Base-by-base conservation (phyloP, 1,284 basidiomycete species). In the Mycosarcoma mackinlayi region DNA sequence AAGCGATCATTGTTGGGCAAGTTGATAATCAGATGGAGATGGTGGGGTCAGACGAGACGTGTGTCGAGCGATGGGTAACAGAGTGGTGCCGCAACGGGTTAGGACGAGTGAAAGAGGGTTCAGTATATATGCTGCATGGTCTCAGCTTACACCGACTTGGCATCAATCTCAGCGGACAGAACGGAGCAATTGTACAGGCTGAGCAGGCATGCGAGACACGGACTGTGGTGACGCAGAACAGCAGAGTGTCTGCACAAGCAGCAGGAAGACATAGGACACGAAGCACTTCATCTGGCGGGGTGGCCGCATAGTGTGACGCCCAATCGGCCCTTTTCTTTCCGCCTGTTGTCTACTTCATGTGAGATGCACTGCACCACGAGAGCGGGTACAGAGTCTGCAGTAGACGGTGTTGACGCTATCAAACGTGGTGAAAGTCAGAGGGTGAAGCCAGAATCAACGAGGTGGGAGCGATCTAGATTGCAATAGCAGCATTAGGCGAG, bases 1-100 rank as follows among this genome's bases (percentile, higher is more conserved):
- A 62, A 49, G 64, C 62, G 55, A 63, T 58, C 69, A 72, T 72
- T 16, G 24, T 55, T 16, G 41, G 23, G 39, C 28, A 35, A 14
- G 25, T 14, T 8, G 25, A 25, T 31, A n/a, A 47, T 25, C 24
- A 44, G 33, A 41, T 31, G 41, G 16, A 40, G 28, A 24, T 24
- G 37, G 9, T 50, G 37, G 25, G 19, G 25, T 14, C 18, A 18
- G 35, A 19, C 39, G 13, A 49, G 19, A 33, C 21, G 14, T n/a
- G 8, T 33, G 48, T n/a, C 19, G 48, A 14, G 37, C 30, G 18
- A 19, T 11, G 19, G 47, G 38, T 28, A 28, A 39, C 33, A n/a
- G n/a, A n/a, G n/a, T n/a, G n/a, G n/a, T n/a, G n/a, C n/a, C n/a
- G n/a, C n/a, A n/a, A n/a, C n/a, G n/a, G 31, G 31, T 23, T 24